Evolutionary conservation across 208 protist genomes (phyloP).

Genomic region (Strigomonas culicis): DNA sequence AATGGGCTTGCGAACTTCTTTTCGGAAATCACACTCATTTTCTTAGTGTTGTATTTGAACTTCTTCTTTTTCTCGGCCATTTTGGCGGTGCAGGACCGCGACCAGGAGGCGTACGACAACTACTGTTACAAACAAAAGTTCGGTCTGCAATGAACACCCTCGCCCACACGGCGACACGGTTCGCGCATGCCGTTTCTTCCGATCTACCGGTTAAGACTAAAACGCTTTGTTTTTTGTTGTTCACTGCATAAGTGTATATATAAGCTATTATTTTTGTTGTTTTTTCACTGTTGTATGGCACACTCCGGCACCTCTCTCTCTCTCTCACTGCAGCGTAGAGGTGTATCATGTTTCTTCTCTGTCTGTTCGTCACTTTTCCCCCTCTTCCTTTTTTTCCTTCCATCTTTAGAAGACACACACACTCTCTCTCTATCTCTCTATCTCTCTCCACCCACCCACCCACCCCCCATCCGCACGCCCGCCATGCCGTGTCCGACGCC

Average conservation of each 20-base stretch:
- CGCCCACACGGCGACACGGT: no score
- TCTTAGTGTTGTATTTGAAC: slow-evolving; percentile 19
- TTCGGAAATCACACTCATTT: slow-evolving; percentile 16
- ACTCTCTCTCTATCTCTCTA: no score
- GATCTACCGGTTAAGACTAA: background rate
- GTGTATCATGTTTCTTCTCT: background rate
- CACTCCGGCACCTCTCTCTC: background rate
- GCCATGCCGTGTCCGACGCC: no score
- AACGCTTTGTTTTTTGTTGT: background rate
- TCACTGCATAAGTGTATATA: background rate
- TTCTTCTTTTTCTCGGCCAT: slow-evolving; percentile 42
- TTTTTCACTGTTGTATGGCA: background rate
- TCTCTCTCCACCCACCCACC: no score
- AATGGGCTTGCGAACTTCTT: slow-evolving; percentile 17
- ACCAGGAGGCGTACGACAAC: slow-evolving; percentile 44
- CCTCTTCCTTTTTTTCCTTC: slow-evolving; percentile 4
- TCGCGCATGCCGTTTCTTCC: no score
- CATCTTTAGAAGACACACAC: no score
- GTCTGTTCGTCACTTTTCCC: slow-evolving; percentile 10
- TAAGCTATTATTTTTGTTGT: slow-evolving; percentile 6
- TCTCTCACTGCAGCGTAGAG: slow-evolving; percentile 1
- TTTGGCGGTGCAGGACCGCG: slow-evolving; percentile 51
- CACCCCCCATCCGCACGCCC: no score
- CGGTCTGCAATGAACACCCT: no score
- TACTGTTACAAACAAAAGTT: slow-evolving; percentile 34